Percentiles rank a stretch among this genome's conserved stretches.
Conservation (phyloP, 345 rosid genomes). For the Salix dunnii region DNA sequence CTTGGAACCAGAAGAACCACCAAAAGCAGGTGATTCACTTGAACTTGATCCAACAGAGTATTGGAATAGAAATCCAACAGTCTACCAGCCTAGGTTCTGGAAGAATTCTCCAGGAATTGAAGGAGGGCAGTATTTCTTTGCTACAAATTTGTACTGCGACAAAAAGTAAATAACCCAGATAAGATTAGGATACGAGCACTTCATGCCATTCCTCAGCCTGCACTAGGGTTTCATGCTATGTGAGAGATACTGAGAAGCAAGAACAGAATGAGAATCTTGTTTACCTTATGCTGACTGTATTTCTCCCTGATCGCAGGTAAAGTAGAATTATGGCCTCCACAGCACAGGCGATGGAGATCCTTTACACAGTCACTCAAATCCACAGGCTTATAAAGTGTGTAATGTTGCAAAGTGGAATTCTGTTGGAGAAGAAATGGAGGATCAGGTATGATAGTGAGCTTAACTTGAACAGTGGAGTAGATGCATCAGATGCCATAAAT, state of each 20-base stretch:
- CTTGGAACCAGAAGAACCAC: background rate
- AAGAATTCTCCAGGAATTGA: slow-evolving; percentile 65
- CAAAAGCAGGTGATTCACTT: background rate
- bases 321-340: slow-evolving; percentile 40
- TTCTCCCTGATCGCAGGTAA: slow-evolving; percentile 81
- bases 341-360: slow-evolving; percentile 63
- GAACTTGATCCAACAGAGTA: slow-evolving; percentile 14
- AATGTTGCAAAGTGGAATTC: slow-evolving; percentile 79
- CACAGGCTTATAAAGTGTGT: slow-evolving; percentile 65
- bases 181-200: background rate
- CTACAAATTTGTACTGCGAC: slow-evolving; percentile 73
- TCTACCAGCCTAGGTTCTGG: slow-evolving; percentile 27
- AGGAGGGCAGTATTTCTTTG: slow-evolving; percentile 74
- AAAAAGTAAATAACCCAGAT: background rate
- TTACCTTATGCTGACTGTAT: slow-evolving; percentile 87
- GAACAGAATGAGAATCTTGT: background rate
- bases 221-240: background rate
- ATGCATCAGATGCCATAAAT: background rate
- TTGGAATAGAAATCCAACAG: slow-evolving; percentile 8
- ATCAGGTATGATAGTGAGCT: background rate
- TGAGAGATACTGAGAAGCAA: background rate
- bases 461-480: background rate
- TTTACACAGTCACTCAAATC: slow-evolving; percentile 66
- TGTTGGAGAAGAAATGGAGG: slow-evolving; percentile 24
- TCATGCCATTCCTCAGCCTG: background rate